Conservation (phyloP, 2,329 filamentous ascomycete species). For the Colletotrichum australisinense region DNA sequence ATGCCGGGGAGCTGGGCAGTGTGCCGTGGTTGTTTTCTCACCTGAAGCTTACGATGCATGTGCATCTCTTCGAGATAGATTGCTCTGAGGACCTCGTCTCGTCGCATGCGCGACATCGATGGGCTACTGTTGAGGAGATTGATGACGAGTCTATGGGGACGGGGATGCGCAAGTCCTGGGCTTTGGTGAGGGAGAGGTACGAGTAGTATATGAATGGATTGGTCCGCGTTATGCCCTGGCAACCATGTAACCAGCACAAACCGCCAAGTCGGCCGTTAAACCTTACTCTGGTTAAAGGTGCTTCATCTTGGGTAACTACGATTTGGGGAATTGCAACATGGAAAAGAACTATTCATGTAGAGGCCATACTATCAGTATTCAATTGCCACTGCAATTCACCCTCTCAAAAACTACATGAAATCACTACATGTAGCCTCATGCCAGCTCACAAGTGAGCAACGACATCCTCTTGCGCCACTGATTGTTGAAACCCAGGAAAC, state of each 20-base stretch:
- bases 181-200: slow-evolving; percentile 48
- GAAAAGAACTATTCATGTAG: rapidly evolving
- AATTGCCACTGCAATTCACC: too few relatives aligned
- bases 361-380: too few relatives aligned
- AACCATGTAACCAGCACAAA: too few relatives aligned
- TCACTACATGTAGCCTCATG: too few relatives aligned
- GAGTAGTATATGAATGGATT: not conserved
- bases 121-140: slow-evolving; percentile 52
- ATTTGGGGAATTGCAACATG: too few relatives aligned
- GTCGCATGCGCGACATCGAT: slow-evolving; percentile 41
- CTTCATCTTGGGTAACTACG: too few relatives aligned
- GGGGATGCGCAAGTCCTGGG: slow-evolving; percentile 69
- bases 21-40: slow-evolving; percentile 70
- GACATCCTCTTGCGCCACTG: too few relatives aligned
- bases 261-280: too few relatives aligned
- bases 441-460: not conserved
- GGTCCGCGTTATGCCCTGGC: too few relatives aligned
- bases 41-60: slow-evolving; percentile 67
- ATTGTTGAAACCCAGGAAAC: not conserved
- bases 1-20: slow-evolving; percentile 58
- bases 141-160: slow-evolving; percentile 67
- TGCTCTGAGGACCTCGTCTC: not conserved
- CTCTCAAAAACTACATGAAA: too few relatives aligned
- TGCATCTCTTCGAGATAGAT: slow-evolving; percentile 59
- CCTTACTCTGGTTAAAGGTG: too few relatives aligned